phyloP scores from a whole-genome alignment of 768 basidiomycete species.

The Coprinellus micaceus region DNA sequence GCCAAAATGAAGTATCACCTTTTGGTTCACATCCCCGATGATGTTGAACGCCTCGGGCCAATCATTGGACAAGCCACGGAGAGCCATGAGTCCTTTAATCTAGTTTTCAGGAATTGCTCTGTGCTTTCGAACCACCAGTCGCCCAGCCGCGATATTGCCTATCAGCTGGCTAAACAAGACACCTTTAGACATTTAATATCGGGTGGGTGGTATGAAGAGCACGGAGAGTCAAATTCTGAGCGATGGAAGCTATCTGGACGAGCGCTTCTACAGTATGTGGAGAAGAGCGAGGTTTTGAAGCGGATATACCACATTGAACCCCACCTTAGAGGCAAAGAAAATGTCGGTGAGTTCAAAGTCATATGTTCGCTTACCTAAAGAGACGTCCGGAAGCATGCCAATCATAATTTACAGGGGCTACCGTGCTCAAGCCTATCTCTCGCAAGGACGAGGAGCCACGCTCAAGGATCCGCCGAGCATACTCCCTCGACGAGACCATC shows the following conservation, averaged over 20 bases:
- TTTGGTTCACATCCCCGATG: constrained; percentile 29
- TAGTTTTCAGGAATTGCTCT: constrained; percentile 38
- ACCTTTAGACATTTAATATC: constrained; percentile 3
- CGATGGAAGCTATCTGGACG: constrained; percentile 10
- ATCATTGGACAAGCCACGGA: constrained; percentile 30
- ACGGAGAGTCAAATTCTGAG: constrained; percentile 1
- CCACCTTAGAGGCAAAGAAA: no score
- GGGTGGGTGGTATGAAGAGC: constrained; percentile 20
- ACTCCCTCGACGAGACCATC: no score
- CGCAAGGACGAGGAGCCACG: no score
- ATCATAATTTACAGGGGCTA: no score
- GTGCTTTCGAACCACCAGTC: constrained; percentile 17
- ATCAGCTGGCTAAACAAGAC: constrained; percentile 2
- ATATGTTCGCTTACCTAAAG: no score
- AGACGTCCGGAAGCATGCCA: no score
- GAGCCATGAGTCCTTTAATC: constrained; percentile 39
- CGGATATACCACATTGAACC: no score
- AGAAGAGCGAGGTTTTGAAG: no score
- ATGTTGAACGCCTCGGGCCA: constrained; percentile 34
- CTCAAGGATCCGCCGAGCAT: no score
- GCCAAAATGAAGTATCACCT: constrained; percentile 36
- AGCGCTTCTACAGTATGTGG: no score
- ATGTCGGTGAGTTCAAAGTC: no score
- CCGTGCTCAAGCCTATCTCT: no score
- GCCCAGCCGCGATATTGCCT: constrained; percentile 6